phyloP scores from a whole-genome alignment of 495 filamentous ascomycete genomes.

The Xylaria castorea region DNA sequence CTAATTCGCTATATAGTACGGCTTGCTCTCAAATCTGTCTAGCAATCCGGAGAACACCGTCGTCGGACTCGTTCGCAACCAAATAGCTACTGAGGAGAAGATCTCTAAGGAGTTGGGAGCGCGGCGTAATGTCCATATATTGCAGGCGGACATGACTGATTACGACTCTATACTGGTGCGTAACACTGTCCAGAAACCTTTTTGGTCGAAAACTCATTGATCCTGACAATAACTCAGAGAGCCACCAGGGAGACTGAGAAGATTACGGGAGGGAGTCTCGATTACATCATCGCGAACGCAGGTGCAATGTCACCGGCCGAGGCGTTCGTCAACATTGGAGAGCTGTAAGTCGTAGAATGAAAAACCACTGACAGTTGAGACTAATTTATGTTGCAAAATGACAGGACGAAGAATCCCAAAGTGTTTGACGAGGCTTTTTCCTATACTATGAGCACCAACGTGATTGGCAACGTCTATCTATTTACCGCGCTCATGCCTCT shows the following conservation, averaged over 20 bases:
- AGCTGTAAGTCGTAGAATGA: conserved; percentile 31
- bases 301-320: conserved; percentile 34
- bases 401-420: conserved; percentile 28
- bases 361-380: background rate
- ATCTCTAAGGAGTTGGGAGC: conserved; percentile 1
- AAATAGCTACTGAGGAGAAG: background rate
- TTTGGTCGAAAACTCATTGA: background rate
- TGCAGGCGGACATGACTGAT: conserved; percentile 55
- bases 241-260: conserved; percentile 42
- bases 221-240: background rate
- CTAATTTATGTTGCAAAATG: background rate
- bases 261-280: conserved; percentile 52
- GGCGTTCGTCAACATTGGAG: conserved; percentile 23
- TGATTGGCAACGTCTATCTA: conserved; percentile 56
- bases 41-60: background rate
- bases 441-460: conserved; percentile 50
- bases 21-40: background rate
- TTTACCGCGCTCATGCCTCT: conserved; percentile 58
- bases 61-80: background rate
- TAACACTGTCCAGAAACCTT: background rate
- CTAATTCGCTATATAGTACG: background rate
- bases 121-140: conserved; percentile 51
- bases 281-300: conserved; percentile 62
- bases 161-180: conserved; percentile 23
- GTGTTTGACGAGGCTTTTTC: conserved; percentile 39